Evolutionary conservation across 805 yeast species (phyloP).

Genomic region (Wickerhamiella sorbophila): DNA sequence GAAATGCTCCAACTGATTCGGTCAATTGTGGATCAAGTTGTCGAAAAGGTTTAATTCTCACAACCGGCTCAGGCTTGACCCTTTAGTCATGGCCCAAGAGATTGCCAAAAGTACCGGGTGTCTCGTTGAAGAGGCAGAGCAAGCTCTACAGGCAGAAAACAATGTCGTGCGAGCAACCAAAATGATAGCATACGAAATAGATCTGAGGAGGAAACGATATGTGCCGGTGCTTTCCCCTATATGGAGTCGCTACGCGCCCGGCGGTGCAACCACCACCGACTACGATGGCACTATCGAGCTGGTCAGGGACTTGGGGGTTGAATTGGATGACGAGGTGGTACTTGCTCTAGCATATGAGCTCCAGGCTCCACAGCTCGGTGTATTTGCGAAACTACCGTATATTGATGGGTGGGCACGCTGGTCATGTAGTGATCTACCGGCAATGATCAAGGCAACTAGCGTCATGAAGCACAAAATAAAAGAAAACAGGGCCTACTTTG

Average conservation of each 20-base stretch:
- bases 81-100: background rate
- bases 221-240: slow-evolving; percentile 1
- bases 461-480: slow-evolving; percentile 25
- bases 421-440: slow-evolving; percentile 24
- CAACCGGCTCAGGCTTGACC: too few relatives aligned
- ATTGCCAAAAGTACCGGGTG: slow-evolving; percentile 14
- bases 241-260: slow-evolving; percentile 6
- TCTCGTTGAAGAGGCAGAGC: slow-evolving; percentile 10
- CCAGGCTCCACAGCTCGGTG: slow-evolving; percentile 52
- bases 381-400: slow-evolving; percentile 38
- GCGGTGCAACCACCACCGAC: slow-evolving; percentile 32
- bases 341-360: slow-evolving; percentile 58
- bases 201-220: slow-evolving; percentile 8
- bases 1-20: slow-evolving; percentile 42
- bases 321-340: slow-evolving; percentile 61
- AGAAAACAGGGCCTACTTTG: slow-evolving; percentile 32
- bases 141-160: slow-evolving; percentile 6
- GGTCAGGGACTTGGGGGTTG: slow-evolving; percentile 49
- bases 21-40: slow-evolving; percentile 20
- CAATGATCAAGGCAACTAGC: slow-evolving; percentile 34
- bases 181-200: slow-evolving; percentile 2
- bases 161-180: slow-evolving; percentile 2
- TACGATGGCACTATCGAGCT: slow-evolving; percentile 66
- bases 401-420: slow-evolving; percentile 41
- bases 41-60: slow-evolving; percentile 17